These are phyloP conservation scores for Podospora bellae-mahoneyi DNA, from an alignment of 495 filamentous ascomycete species.

Conservation along the genomic window DNA sequence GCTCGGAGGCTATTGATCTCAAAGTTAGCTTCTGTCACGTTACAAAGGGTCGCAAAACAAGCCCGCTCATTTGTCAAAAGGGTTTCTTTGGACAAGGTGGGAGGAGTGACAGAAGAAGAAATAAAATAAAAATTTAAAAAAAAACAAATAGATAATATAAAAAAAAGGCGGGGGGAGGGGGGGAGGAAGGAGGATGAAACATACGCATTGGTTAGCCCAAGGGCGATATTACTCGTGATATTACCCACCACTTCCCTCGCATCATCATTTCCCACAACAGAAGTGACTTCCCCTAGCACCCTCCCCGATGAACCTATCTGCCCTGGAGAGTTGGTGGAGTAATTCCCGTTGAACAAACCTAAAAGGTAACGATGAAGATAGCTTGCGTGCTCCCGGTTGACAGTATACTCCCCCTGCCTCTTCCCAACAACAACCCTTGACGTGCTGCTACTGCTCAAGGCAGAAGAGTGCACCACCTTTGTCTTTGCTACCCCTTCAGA, in stretches of 20 bases:
- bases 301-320: slow-evolving; percentile 19
- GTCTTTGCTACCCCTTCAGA: slow-evolving; percentile 17
- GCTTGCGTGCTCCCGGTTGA: slow-evolving; percentile 17
- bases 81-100: no score
- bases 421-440: not conserved
- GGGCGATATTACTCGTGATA: slow-evolving; percentile 26
- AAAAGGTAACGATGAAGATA: slow-evolving; percentile 16
- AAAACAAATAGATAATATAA: no score
- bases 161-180: not conserved
- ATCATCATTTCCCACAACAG: not conserved
- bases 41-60: not conserved
- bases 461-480: slow-evolving; percentile 21
- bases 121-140: no score
- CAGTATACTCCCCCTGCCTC: slow-evolving; percentile 17
- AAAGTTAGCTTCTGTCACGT: not conserved
- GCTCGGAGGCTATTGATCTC: not conserved
- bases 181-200: not conserved
- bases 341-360: not conserved
- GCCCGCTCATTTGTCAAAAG: no score
- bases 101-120: no score
- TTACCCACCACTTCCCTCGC: slow-evolving; percentile 17
- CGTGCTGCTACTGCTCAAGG: not conserved
- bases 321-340: slow-evolving; percentile 4
- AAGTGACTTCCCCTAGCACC: slow-evolving; percentile 17
- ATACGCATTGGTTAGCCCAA: slow-evolving; percentile 22